phyloP scores from a whole-genome alignment of 805 yeast genomes.

The Teunomyces lycoperdinae region DNA sequence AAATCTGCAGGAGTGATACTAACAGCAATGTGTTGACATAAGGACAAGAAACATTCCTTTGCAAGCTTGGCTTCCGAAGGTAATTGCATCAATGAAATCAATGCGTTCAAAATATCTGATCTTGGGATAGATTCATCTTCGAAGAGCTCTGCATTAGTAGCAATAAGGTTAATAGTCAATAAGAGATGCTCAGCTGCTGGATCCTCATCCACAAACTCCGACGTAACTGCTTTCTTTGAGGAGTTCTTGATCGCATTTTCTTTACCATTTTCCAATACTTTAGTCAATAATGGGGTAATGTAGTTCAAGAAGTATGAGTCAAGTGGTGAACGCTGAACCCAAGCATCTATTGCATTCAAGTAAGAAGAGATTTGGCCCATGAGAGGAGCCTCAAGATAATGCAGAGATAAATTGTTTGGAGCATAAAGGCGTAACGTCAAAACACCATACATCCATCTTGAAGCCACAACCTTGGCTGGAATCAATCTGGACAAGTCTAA shows the following conservation, averaged over 20 bases:
- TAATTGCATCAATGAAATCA: conserved; percentile 64
- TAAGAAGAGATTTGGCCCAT: conserved; percentile 59
- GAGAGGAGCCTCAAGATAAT: conserved; percentile 50
- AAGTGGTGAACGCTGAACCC: conserved; percentile 69
- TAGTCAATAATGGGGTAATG: conserved; percentile 68
- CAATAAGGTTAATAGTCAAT: conserved; percentile 71
- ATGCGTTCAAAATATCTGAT: conserved; percentile 53
- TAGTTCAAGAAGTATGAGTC: conserved; percentile 69
- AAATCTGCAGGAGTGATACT: conserved; percentile 58
- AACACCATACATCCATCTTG: conserved; percentile 59
- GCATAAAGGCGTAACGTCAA: conserved; percentile 62
- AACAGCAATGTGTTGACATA: conserved; percentile 74
- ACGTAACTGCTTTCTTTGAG: conserved; percentile 47
- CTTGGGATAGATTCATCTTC: conserved; percentile 70
- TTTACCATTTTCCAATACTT: conserved; percentile 67
- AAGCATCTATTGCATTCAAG: conserved; percentile 70
- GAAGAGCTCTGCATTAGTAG: conserved; percentile 66
- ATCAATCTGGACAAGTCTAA: conserved; percentile 52
- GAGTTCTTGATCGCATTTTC: conserved; percentile 51
- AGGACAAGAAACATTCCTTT: conserved; percentile 75
- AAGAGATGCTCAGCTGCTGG: conserved; percentile 85
- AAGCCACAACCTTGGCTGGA: conserved; percentile 49
- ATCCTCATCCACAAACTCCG: conserved; percentile 77
- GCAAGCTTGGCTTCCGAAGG: conserved; percentile 79
- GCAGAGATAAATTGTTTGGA: conserved; percentile 44